phyloP scores from a whole-genome alignment of 2,329 filamentous ascomycete genomes.

The Hortaea werneckii region DNA sequence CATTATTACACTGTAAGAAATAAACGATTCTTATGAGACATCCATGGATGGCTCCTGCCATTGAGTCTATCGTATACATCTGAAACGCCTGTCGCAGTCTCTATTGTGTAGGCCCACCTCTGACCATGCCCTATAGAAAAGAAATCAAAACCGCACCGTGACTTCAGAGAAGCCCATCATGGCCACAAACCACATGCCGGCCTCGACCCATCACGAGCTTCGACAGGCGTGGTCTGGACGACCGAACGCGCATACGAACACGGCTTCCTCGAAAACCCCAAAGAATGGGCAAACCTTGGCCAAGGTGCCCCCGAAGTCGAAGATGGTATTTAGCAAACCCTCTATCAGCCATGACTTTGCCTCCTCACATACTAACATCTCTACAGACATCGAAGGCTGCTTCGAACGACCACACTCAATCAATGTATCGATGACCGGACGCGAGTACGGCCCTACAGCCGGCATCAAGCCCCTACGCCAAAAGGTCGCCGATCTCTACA shows the following conservation, averaged over 20 bases:
- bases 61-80: too few relatives aligned
- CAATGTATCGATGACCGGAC: slow-evolving; percentile 64
- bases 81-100: too few relatives aligned
- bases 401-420: slow-evolving; percentile 73
- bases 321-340: slow-evolving; percentile 49
- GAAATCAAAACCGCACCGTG: slow-evolving; percentile 68
- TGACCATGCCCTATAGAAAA: slow-evolving; percentile 46
- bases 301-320: slow-evolving; percentile 92
- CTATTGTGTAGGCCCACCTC: too few relatives aligned
- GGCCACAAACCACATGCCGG: slow-evolving; percentile 86
- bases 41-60: too few relatives aligned
- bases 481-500: slow-evolving; percentile 86
- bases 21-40: too few relatives aligned
- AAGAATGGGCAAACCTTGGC: slow-evolving; percentile 83
- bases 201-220: slow-evolving; percentile 76
- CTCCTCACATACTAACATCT: slow-evolving; percentile 36
- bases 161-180: slow-evolving; percentile 83
- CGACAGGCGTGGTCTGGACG: slow-evolving; percentile 91
- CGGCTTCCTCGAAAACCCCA: slow-evolving; percentile 71
- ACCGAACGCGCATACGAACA: slow-evolving; percentile 80
- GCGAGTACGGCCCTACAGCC: slow-evolving; percentile 86
- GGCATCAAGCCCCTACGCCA: slow-evolving; percentile 85
- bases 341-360: neutral
- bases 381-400: slow-evolving; percentile 67
- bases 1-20: too few relatives aligned